Base-by-base conservation (phyloP, 1,139 yeast species). In the Suhomyces terraborum region DNA sequence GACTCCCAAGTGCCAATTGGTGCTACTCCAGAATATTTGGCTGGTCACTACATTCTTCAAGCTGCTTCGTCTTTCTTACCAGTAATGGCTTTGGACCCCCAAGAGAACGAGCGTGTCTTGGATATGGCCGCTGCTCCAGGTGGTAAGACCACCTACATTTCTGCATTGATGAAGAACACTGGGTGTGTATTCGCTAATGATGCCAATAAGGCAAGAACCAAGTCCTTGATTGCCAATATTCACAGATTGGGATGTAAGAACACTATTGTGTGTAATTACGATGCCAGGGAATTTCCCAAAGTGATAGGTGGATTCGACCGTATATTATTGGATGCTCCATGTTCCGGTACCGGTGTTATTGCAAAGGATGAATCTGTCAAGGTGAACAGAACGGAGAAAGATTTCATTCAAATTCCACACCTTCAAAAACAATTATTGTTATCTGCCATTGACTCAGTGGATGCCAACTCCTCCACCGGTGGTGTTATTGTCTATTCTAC, bases 101-200 rank as follows among this genome's bases (percentile, higher is more conserved):
- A 89, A 63, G 97, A 89, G 65, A 83, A 87, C 61, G 99, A 94
- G 67, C 83, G 98, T 59, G 75, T 94, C 36, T 75, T 94, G 51
- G 99, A 94, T 70, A 94, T 94, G 98, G 98, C 99, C 31, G 95
- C 98, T 45, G 98, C 99, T 16, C 99, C 99, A 52, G 99, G 99
- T 72, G 99, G 99, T 67, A 94, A 94, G 62, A 89, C 98, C 8
- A 93, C 99, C 1, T 93, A 89, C 61, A 83, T 94, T 43, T 83
- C 96, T 31, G 98, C 98, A 1, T 69, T 91, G 67, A 93, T 93
- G 98, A 94, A 94, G 62, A 94, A 93, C 64, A 93, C 98, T 3
- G 99, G 99, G 26, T 84, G 95, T 63, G 86, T 94, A 13, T 91
- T 94, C 62, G 99, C 99, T 42, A 94, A 94, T 65, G 99, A 94